These are phyloP conservation scores for Glaciozyma martinii DNA, from an alignment of 768 basidiomycete species.

Conservation along the genomic window DNA sequence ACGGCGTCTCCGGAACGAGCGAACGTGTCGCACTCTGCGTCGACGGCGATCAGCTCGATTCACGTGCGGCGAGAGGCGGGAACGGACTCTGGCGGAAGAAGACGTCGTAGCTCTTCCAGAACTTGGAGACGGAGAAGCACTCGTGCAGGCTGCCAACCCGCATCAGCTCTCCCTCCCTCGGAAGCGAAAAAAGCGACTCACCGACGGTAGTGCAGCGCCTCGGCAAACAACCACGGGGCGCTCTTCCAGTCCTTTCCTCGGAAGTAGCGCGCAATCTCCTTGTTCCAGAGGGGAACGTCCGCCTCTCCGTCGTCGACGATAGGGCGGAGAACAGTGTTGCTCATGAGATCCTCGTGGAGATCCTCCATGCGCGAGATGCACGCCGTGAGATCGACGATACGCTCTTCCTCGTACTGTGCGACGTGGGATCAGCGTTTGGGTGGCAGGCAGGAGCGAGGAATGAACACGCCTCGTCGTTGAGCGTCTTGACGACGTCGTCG, in stretches of 20 bases:
- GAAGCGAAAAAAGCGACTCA: too few species aligned
- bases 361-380: constrained; percentile 85
- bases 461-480: constrained; percentile 53
- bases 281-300: constrained; percentile 93
- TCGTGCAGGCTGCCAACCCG: constrained; percentile 51
- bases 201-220: constrained; percentile 42
- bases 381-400: constrained; percentile 68
- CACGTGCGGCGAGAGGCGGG: background rate
- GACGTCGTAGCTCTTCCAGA: constrained; percentile 83
- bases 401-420: constrained; percentile 63
- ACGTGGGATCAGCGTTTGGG: background rate
- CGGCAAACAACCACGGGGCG: constrained; percentile 92
- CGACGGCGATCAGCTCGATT: background rate
- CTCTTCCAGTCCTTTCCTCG: constrained; percentile 92
- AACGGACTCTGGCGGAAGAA: constrained; percentile 84
- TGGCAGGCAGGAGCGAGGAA: background rate
- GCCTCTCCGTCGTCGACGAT: constrained; percentile 85
- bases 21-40: constrained; percentile 73
- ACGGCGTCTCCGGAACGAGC: constrained; percentile 84
- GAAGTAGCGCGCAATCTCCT: constrained; percentile 58
- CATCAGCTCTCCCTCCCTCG: background rate
- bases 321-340: constrained; percentile 60
- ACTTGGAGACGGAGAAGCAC: constrained; percentile 83
- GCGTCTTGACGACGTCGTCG: constrained; percentile 76
- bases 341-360: constrained; percentile 56